Percentiles rank a stretch among this genome's conserved stretches.
phyloP scores from a whole-genome alignment of 441 rosid species.

The Theobroma grandiflorum region DNA sequence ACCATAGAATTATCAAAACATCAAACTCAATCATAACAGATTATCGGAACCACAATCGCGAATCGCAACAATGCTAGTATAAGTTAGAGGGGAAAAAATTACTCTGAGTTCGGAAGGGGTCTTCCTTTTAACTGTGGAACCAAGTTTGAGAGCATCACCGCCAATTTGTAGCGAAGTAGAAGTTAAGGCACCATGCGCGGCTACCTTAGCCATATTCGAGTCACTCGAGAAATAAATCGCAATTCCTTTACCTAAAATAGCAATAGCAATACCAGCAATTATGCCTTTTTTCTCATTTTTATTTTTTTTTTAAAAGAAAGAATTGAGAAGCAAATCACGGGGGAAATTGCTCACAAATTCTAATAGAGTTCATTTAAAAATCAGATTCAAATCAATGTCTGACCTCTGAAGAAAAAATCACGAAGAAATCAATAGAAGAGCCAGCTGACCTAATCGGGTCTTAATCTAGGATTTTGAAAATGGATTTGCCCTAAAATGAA shows the following conservation, averaged over 20 bases:
- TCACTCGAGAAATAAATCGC: background rate
- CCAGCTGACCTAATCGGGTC: background rate
- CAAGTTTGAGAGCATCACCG: slow-evolving; percentile 47
- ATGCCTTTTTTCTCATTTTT: background rate
- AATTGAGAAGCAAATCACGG: background rate
- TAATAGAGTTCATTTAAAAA: background rate
- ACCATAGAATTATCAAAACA: background rate
- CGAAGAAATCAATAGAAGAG: background rate
- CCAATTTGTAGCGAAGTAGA: slow-evolving; percentile 47
- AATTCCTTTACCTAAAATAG: slow-evolving; percentile 16
- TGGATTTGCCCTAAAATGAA: background rate
- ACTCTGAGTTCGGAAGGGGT: slow-evolving; percentile 84
- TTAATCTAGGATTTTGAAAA: slow-evolving; percentile 15
- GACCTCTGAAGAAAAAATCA: background rate
- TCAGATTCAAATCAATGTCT: background rate
- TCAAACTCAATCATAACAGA: slow-evolving; percentile 1
- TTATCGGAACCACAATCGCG: background rate
- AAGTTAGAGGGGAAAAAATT: slow-evolving; percentile 23
- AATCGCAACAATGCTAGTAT: background rate
- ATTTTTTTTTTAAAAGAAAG: background rate
- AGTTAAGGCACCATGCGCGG: slow-evolving; percentile 56
- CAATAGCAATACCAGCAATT: background rate
- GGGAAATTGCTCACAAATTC: background rate
- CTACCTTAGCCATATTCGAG: slow-evolving; percentile 70
- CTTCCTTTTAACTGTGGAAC: slow-evolving; percentile 59